Conservation (phyloP, 352 stramenopile species). For the Pythium rhizo-oryzae region DNA sequence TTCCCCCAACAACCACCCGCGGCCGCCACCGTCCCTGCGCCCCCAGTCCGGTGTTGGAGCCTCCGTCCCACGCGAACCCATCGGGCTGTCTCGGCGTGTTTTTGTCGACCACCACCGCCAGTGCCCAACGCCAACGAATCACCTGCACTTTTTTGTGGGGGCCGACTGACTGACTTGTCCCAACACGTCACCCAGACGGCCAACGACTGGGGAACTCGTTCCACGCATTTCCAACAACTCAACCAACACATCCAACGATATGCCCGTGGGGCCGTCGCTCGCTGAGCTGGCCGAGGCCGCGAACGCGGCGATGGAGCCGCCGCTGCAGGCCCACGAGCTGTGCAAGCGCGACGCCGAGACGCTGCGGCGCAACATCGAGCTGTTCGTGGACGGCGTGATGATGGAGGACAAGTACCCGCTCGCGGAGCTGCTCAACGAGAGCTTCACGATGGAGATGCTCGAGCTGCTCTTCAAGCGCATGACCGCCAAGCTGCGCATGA, state of each 20-base stretch:
- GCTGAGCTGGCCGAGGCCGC: constrained; percentile 15
- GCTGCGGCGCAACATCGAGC: constrained; percentile 75
- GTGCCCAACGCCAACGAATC: too few relatives aligned
- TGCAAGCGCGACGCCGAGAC: constrained; percentile 57
- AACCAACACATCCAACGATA: neutral
- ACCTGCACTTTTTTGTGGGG: neutral
- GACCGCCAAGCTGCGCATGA: constrained; percentile 71
- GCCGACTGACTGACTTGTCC: neutral
- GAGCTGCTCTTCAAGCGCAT: constrained; percentile 88
- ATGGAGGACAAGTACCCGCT: constrained; percentile 61
- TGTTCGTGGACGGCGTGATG: constrained; percentile 84
- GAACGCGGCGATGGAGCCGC: constrained; percentile 25
- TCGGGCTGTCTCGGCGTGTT: neutral
- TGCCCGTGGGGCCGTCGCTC: constrained; percentile 6
- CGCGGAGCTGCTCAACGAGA: constrained; percentile 75
- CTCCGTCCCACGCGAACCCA: neutral
- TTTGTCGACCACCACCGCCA: neutral
- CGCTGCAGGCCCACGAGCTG: constrained; percentile 33
- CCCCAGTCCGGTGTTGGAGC: neutral
- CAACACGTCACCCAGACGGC: neutral
- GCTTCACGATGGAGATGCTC: constrained; percentile 83
- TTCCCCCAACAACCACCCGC: neutral
- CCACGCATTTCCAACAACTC: neutral
- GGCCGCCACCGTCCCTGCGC: too few relatives aligned
- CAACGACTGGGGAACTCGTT: neutral